Evolutionary conservation across 495 filamentous ascomycete genomes (phyloP).

Genomic region (Chlorociboria aeruginascens): DNA sequence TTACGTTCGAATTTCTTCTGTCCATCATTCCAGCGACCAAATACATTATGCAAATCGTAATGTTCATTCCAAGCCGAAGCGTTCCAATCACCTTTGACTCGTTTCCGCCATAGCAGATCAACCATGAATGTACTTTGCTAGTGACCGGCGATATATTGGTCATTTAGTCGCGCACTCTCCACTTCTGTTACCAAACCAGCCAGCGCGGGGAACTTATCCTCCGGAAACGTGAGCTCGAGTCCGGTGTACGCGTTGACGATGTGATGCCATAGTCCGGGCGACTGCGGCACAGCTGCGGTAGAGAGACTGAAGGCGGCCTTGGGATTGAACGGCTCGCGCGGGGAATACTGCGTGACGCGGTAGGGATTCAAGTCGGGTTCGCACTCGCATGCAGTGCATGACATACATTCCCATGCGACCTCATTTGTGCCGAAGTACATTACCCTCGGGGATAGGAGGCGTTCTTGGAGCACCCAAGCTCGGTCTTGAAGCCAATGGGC

Average conservation of each 20-base stretch:
- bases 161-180: neutral
- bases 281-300: too few species aligned
- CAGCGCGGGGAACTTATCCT: neutral
- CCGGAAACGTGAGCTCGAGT: neutral
- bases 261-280: neutral
- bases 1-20: too few species aligned
- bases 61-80: too few species aligned
- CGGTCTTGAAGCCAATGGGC: neutral
- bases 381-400: neutral
- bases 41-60: too few species aligned
- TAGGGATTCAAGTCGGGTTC: too few species aligned
- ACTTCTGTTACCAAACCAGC: neutral
- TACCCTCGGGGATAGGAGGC: neutral
- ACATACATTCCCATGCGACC: neutral
- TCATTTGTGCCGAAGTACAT: neutral
- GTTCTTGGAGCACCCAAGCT: slow-evolving; percentile 1
- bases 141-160: neutral
- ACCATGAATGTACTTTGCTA: too few species aligned
- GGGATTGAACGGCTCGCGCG: too few species aligned
- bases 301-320: too few species aligned
- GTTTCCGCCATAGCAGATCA: too few species aligned
- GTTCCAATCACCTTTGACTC: too few species aligned
- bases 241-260: neutral
- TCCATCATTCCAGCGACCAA: too few species aligned
- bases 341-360: too few species aligned